phyloP scores from a whole-genome alignment of 768 basidiomycete genomes.

The Mycena galericulata region DNA sequence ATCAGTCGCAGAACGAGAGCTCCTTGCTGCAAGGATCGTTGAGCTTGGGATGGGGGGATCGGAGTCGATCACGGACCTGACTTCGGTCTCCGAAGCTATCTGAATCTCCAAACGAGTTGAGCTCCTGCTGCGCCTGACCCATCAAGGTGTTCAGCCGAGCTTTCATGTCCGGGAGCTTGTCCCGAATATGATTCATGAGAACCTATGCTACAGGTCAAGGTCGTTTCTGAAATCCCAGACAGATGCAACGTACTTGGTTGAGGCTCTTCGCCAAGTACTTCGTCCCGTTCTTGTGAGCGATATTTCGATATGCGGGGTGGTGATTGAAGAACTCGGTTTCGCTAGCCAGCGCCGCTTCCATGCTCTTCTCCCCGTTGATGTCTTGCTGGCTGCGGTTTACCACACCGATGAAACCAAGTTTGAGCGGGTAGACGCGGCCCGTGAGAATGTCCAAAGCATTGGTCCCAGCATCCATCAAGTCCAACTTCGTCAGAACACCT shows the following conservation, averaged over 20 bases:
- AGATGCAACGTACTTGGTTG: constrained; percentile 76
- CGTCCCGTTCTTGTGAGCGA: constrained; percentile 98
- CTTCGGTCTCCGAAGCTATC: constrained; percentile 94
- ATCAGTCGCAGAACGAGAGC: constrained; percentile 92
- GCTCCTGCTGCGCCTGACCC: constrained; percentile 99
- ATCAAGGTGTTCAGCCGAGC: constrained; percentile 96
- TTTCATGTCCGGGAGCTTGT: constrained; percentile 99
- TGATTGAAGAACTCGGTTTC: constrained; percentile 93
- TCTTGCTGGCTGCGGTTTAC: constrained; percentile 99
- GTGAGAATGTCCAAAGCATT: constrained; percentile 97
- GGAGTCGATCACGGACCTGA: constrained; percentile 58
- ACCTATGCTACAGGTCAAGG: constrained; percentile 60
- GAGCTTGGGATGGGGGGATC: not conserved
- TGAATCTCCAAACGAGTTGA: constrained; percentile 95
- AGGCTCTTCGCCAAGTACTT: constrained; percentile 93
- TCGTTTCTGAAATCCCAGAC: not conserved
- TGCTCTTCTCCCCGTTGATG: constrained; percentile 87
- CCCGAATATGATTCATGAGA: constrained; percentile 96
- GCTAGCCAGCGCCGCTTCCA: constrained; percentile 85
- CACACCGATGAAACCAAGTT: constrained; percentile 97
- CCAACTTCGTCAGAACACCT: constrained; percentile 96
- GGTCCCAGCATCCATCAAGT: constrained; percentile 99
- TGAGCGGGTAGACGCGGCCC: constrained; percentile 96
- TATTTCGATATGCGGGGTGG: constrained; percentile 93
- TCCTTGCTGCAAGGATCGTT: constrained; percentile 70